Evolutionary conservation across 2,329 filamentous ascomycete genomes (phyloP), one percentile per base, ranked within the genome.

Genomic region (Penicillium sp.): DNA sequence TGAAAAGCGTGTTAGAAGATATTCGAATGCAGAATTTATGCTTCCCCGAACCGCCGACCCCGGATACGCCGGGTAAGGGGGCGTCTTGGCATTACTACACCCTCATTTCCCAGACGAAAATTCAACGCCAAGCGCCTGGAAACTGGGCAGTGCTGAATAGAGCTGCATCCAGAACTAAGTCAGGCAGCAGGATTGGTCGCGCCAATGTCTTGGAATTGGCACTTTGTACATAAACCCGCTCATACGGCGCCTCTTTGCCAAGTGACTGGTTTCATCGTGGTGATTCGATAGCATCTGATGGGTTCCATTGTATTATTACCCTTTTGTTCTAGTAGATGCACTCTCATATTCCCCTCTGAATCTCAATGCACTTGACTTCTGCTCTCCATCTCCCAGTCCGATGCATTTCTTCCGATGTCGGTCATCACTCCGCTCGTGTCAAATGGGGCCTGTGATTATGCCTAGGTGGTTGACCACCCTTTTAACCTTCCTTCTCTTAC

Each of bases 391-490:
- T 48, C 9, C 15, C 17, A 29, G 39, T 43, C 24, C 31, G n/a
- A 48, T 43, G 40, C 32, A 43, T 48, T 48, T 48, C 21, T 26
- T 44, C 46, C 46, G 32, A 48, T 48, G 46, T 38, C 39, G 39
- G 19, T 43, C 24, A 17, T n/a, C 46, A 19, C 13, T 47, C 35
- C 5, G 45, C 45, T 43, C 39, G 15, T 15, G 31, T 38, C 46
- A 43, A 48, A 48, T 48, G 39, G 43, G 32, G 46, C 26, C 46
- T 38, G 32, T 31, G 4, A 24, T 37, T 26, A 26, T 48, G 24
- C 38, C 46, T 35, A 31, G 39, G 32, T 48, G 39, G 39, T 24
- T 43, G 24, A 10, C 24, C 32, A 34, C 32, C 26, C 9, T 48
- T 43, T 37, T 35, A 19, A 17, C 24, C 19, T 43, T 22, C 29